Conservation (phyloP, 2,329 filamentous ascomycete species). For the Colletotrichum chrysophilum region DNA sequence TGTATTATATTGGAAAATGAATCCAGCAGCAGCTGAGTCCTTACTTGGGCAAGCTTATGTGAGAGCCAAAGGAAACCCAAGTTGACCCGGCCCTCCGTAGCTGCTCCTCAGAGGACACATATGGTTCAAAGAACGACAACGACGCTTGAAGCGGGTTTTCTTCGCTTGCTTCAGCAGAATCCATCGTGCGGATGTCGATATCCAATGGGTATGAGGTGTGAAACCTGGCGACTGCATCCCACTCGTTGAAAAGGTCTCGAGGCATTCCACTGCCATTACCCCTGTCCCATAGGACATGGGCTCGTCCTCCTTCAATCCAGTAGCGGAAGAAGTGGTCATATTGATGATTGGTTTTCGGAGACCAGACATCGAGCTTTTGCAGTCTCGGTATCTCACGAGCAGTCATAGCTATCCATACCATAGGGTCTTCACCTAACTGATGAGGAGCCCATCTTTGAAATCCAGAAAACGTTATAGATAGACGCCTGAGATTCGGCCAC, state of each 20-base stretch:
- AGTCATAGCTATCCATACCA: background rate
- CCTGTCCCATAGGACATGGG: background rate
- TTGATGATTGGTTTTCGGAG: fast-evolving
- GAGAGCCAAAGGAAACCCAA: too few relatives aligned
- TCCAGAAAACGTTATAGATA: too few relatives aligned
- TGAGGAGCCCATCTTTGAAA: too few relatives aligned
- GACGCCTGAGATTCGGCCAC: too few relatives aligned
- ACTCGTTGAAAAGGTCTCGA: background rate
- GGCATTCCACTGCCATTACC: background rate
- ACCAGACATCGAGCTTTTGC: background rate
- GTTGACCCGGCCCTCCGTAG: background rate
- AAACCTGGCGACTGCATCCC: background rate
- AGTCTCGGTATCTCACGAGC: background rate
- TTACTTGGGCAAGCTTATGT: fast-evolving
- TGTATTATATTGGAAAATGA: too few relatives aligned
- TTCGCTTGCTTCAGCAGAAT: background rate
- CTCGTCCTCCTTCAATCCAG: background rate
- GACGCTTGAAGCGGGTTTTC: background rate
- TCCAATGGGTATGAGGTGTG: background rate
- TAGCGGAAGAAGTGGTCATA: background rate
- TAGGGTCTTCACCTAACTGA: too few relatives aligned
- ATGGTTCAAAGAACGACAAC: background rate
- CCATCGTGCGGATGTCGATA: background rate
- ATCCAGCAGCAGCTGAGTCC: too few relatives aligned
- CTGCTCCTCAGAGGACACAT: background rate